phyloP scores from a whole-genome alignment of 176 grass and related monocot genomes.

The Rhynchospora tenuis region DNA sequence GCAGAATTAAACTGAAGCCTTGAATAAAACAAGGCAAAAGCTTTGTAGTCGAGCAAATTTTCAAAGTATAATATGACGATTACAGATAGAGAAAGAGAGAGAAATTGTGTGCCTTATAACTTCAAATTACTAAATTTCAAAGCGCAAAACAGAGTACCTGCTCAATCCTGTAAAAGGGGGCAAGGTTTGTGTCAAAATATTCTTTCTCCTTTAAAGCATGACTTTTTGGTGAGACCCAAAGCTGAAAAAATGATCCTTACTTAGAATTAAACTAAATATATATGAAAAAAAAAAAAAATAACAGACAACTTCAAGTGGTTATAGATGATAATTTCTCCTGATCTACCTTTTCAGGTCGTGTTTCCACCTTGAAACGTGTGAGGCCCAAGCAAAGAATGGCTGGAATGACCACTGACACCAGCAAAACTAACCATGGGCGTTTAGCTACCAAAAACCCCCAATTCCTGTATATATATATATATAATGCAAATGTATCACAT shows the following conservation, averaged over 20 bases:
- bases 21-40: not conserved
- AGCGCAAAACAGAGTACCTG: conserved; percentile 43
- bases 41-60: not conserved
- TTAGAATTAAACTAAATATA: conserved; percentile 2
- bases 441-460: conserved; percentile 74
- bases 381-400: conserved; percentile 75
- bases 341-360: conserved; percentile 75
- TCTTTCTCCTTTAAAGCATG: conserved; percentile 64
- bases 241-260: conserved; percentile 37
- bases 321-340: not conserved
- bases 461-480: conserved; percentile 51
- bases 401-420: conserved; percentile 69
- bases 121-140: conserved; percentile 10
- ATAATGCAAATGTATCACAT: conserved; percentile 31
- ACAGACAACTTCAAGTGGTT: not conserved
- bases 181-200: conserved; percentile 92
- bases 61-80: not conserved
- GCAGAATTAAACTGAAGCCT: not conserved
- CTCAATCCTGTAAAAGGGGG: conserved; percentile 99
- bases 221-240: conserved; percentile 89
- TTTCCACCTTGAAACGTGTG: conserved; percentile 88
- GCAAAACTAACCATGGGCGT: conserved; percentile 71
- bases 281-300: not conserved
- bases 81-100: not conserved
- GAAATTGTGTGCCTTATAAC: not conserved